Evolutionary conservation across 2,329 filamentous ascomycete genomes (phyloP), one percentile per base, ranked within the genome.

Genomic region (Colletotrichum lentis): DNA sequence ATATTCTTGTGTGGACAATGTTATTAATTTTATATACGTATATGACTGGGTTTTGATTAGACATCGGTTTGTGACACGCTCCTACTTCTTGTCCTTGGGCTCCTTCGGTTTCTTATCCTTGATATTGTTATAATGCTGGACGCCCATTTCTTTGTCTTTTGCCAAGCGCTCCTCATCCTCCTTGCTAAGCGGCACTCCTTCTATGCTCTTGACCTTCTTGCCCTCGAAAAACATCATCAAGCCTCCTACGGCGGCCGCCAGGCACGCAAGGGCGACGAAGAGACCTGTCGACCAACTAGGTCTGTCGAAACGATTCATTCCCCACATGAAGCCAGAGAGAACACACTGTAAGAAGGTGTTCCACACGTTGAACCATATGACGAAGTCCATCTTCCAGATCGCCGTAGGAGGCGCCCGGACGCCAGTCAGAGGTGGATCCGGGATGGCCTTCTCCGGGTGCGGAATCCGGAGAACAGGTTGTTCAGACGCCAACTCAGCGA

Each of bases 311-410:
- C 91, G 83, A 74, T 92, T 91, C 78, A 91, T 82, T 2, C 87
- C 89, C 91, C 92, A 96, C 93, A 97, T 96, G 79, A 93, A 91
- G 3, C 86, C 90, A 10, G 88, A 91, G 2, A 97, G 83, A 20
- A 88, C 84, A 46, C 84, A 84, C 77, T 97, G 94, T 52, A 96
- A 84, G 62, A 94, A 85, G 0, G 93, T 96, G 74, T 97, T 96
- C 80, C 83, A 84, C 3, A 93, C 85, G 79, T 93, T 94, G 72
- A 90, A 84, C 90, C 90, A 94, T 43, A 96, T 83, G 41, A 95
- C 88, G 64, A 91, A 88, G 72, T 96, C 92, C 74, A 97, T 81
- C 77, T 92, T 94, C 91, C 92, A 95, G 12, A 86, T 71, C 24
- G 79, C 78, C 0, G 91, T 93, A 2, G 90, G 85, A 3, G 86